Percentiles rank a stretch among this genome's conserved stretches.
Evolutionary conservation across 2,329 filamentous ascomycete species (phyloP).

Genomic region (Chalaropsis ovoidea): DNA sequence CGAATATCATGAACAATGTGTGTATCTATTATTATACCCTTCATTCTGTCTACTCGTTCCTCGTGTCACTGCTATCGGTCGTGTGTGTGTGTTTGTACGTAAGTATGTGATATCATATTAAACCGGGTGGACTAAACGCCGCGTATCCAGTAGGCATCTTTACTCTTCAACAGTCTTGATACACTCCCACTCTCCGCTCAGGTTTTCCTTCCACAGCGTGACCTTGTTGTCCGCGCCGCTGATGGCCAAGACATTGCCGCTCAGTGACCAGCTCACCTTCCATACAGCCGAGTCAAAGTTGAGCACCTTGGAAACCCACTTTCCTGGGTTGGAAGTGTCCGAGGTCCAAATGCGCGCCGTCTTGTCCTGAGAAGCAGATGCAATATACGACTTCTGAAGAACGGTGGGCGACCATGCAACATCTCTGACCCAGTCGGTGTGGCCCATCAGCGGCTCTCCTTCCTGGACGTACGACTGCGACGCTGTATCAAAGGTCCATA

Average conservation of each 20-base stretch:
- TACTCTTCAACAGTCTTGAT: constrained; percentile 94
- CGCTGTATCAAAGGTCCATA: constrained; percentile 73
- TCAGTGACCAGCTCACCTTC: constrained; percentile 96
- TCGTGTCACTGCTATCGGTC: too few relatives aligned
- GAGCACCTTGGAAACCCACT: constrained; percentile 79
- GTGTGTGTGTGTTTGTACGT: neutral
- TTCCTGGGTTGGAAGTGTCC: constrained; percentile 47
- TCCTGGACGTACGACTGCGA: constrained; percentile 53
- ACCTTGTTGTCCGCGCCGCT: constrained; percentile 95
- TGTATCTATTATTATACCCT: neutral
- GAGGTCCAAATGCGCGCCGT: constrained; percentile 95
- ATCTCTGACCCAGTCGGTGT: constrained; percentile 94
- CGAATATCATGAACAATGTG: too few relatives aligned
- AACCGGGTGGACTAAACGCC: neutral
- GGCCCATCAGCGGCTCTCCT: constrained; percentile 59
- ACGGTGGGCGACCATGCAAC: constrained; percentile 96
- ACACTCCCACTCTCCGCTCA: constrained; percentile 92
- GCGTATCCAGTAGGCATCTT: constrained; percentile 7
- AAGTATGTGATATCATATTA: constrained; percentile 6
- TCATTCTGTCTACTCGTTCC: neutral
- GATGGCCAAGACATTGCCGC: constrained; percentile 89
- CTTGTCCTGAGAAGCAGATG: constrained; percentile 90
- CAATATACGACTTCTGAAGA: constrained; percentile 91
- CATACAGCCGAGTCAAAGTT: constrained; percentile 83
- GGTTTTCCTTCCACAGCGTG: constrained; percentile 94